A percentile compares a stretch with the other conserved stretches of the same genome.
Conservation (phyloP, 257 asterid genomes). For the Orobanche coerulescens region DNA sequence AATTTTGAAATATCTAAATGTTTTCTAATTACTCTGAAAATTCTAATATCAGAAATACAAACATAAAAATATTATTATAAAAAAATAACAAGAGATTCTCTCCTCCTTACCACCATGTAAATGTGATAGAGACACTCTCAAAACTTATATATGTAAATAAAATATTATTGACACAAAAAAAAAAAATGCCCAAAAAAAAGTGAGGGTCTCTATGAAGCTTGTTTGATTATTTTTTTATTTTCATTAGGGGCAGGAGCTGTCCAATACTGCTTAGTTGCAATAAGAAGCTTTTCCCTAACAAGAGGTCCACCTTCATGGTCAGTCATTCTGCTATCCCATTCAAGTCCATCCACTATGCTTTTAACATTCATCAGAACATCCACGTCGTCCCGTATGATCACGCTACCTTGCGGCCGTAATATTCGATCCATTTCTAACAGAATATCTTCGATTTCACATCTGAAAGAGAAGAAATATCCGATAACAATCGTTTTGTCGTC, state of each 20-base stretch:
- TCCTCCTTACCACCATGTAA: neutral
- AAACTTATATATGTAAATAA: neutral
- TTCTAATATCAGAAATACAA: no score
- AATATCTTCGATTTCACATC: slow-evolving; percentile 70
- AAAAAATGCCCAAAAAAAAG: neutral
- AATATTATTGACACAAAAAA: slow-evolving; percentile 18
- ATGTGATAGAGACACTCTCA: neutral
- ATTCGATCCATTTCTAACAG: slow-evolving; percentile 81
- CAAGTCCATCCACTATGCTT: slow-evolving; percentile 54
- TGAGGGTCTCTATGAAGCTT: slow-evolving; percentile 27
- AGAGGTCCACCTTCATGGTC: slow-evolving; percentile 88
- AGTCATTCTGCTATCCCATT: slow-evolving; percentile 77
- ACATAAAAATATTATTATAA: no score
- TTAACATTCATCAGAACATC: slow-evolving; percentile 56
- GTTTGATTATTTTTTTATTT: slow-evolving; percentile 23
- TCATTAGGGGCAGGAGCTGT: slow-evolving; percentile 50
- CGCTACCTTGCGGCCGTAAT: slow-evolving; percentile 78
- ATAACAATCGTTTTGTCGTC: no score
- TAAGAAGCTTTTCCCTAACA: slow-evolving; percentile 66
- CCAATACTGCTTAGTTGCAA: slow-evolving; percentile 88
- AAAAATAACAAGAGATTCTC: no score
- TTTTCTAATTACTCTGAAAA: no score
- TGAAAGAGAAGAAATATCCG: slow-evolving; percentile 16
- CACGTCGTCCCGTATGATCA: slow-evolving; percentile 74
- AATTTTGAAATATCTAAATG: no score